Conservation (phyloP, 2,329 filamentous ascomycete species). For the Monosporascus sp. region DNA sequence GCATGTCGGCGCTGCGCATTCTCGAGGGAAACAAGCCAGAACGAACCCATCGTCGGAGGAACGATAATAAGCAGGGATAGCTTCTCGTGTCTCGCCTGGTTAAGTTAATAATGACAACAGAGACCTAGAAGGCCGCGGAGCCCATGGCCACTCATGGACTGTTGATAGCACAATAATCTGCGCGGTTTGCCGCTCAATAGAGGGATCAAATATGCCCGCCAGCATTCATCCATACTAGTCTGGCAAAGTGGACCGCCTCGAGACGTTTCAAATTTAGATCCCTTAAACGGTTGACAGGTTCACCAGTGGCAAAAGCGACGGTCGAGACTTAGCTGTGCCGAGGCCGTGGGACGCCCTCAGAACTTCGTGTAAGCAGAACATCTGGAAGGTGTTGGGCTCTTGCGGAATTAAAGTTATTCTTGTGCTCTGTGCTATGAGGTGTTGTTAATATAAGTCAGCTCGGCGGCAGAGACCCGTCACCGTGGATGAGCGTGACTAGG, state of each 20-base stretch:
- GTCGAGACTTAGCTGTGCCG: conserved; percentile 1
- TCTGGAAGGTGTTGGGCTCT: background rate
- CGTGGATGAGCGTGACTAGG: background rate
- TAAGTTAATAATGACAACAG: conserved; percentile 25
- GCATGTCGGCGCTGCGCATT: conserved; percentile 8
- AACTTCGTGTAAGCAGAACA: background rate
- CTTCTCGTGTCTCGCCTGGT: conserved; percentile 25
- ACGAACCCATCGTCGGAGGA: conserved; percentile 3
- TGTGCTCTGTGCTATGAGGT: background rate
- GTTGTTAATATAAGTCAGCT: background rate
- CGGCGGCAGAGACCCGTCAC: background rate
- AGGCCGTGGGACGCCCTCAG: background rate
- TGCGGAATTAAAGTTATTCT: background rate
- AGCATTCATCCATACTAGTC: conserved; percentile 19
- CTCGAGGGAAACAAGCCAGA: conserved; percentile 9
- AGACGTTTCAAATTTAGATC: conserved; percentile 20
- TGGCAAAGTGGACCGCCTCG: conserved; percentile 17
- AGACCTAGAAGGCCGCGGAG: conserved; percentile 9
- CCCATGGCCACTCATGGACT: conserved; percentile 10
- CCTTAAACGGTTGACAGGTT: conserved; percentile 13
- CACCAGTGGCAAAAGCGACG: conserved; percentile 9
- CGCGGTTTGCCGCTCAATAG: conserved; percentile 35
- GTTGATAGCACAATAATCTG: conserved; percentile 29
- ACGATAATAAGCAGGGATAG: conserved; percentile 9
- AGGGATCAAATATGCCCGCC: conserved; percentile 27